These are phyloP conservation scores for Fusarium fujikuroi DNA, from an alignment of 2,329 filamentous ascomycete genomes.

Conservation along the genomic window DNA sequence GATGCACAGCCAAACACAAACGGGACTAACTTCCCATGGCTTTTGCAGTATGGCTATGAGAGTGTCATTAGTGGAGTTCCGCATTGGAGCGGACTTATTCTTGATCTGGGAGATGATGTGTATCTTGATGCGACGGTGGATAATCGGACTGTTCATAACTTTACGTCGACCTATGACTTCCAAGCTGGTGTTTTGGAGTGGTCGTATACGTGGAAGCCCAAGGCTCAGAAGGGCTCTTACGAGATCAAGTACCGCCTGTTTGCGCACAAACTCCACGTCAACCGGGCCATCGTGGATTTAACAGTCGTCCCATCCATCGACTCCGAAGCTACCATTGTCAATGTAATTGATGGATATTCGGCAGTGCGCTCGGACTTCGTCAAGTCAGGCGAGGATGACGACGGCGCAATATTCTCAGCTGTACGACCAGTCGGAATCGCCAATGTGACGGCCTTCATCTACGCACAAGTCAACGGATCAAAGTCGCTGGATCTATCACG, in stretches of 20 bases:
- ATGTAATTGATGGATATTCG: conserved; percentile 1
- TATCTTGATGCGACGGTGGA: conserved; percentile 9
- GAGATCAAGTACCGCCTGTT: neutral
- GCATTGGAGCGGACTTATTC: neutral
- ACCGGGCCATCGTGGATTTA: neutral
- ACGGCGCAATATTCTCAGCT: neutral
- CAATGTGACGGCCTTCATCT: neutral
- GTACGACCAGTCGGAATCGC: neutral
- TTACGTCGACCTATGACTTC: neutral
- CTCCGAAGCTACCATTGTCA: neutral
- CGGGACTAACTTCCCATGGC: conserved; percentile 3
- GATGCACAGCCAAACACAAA: neutral
- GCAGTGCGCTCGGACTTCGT: conserved; percentile 1
- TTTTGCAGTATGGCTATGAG: conserved; percentile 6
- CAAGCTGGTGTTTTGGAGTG: neutral
- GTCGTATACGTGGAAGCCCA: neutral
- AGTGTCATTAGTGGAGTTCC: neutral
- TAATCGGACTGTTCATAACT: neutral
- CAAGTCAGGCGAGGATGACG: neutral
- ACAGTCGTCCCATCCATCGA: neutral
- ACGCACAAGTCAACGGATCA: neutral
- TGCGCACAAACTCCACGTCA: neutral
- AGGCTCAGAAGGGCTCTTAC: rapidly evolving
- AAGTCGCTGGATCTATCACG: neutral
- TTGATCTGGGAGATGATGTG: neutral